Evolutionary conservation across 805 yeast species (phyloP).

Genomic region (Candida ficus): DNA sequence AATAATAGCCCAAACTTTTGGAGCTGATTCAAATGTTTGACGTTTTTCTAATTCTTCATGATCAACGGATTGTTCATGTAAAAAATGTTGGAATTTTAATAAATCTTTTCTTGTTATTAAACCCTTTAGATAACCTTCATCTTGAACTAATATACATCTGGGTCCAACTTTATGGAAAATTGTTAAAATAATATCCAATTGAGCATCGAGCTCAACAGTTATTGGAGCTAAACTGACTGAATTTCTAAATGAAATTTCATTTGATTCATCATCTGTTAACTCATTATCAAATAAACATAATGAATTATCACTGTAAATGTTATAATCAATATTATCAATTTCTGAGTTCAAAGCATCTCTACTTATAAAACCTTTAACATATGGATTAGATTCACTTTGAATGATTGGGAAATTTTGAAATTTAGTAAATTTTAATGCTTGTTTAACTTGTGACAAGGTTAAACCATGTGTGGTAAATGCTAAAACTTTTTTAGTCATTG

Average conservation of each 20-base stretch:
- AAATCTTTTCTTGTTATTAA: slow-evolving; percentile 83
- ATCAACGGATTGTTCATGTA: slow-evolving; percentile 15
- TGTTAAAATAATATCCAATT: slow-evolving; percentile 58
- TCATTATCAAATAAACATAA: slow-evolving; percentile 4
- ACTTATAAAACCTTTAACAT: slow-evolving; percentile 41
- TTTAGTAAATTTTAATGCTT: slow-evolving; percentile 29
- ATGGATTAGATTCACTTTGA: slow-evolving; percentile 30
- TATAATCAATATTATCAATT: slow-evolving; percentile 27
- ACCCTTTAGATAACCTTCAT: slow-evolving; percentile 60
- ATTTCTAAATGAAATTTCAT: slow-evolving; percentile 20
- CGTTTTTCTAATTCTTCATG: slow-evolving; percentile 7
- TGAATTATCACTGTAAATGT: slow-evolving; percentile 2
- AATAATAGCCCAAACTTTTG: slow-evolving; percentile 14
- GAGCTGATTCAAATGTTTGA: slow-evolving; percentile 14
- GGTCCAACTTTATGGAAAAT: slow-evolving; percentile 81
- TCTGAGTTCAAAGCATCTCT: slow-evolving; percentile 35
- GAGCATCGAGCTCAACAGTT: slow-evolving; percentile 45
- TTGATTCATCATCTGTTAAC: slow-evolving; percentile 9
- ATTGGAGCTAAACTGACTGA: slow-evolving; percentile 56
- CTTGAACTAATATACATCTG: slow-evolving; percentile 59
- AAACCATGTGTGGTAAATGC: slow-evolving; percentile 35
- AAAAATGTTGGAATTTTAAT: slow-evolving; percentile 48
- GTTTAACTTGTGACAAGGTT: slow-evolving; percentile 29
- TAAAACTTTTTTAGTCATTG: slow-evolving; percentile 51
- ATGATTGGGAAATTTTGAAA: slow-evolving; percentile 54